phyloP scores from a whole-genome alignment of 23 red algal species.

The Cyanidium caldarium region DNA sequence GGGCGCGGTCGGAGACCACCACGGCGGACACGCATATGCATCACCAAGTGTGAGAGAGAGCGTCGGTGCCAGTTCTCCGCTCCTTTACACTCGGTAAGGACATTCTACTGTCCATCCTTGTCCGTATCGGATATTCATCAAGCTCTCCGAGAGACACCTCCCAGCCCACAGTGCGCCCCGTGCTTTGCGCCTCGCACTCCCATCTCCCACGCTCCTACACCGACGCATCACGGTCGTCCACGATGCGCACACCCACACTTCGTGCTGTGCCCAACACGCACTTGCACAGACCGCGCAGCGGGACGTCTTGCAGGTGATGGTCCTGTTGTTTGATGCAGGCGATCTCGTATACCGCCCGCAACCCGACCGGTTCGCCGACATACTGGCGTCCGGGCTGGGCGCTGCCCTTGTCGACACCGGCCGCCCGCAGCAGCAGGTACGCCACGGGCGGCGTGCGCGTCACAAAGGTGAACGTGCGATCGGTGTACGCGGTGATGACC shows the following conservation, averaged over 20 bases:
- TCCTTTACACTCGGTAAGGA: too few species aligned
- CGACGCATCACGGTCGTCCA: conserved; percentile 2
- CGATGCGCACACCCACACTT: conserved; percentile 3
- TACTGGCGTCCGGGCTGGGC: conserved; percentile 27
- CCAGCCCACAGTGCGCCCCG: too few species aligned
- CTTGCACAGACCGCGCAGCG: conserved; percentile 54
- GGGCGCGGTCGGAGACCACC: too few species aligned
- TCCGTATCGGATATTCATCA: too few species aligned
- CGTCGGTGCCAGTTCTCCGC: too few species aligned
- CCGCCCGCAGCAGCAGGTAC: conserved; percentile 43
- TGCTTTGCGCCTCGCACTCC: too few species aligned
- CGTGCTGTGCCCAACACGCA: conserved; percentile 46
- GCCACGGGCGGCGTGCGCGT: conserved; percentile 69
- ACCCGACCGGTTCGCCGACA: conserved; percentile 31
- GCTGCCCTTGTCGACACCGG: conserved; percentile 67
- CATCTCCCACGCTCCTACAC: too few species aligned
- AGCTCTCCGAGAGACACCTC: too few species aligned
- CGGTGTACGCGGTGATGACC: conserved; percentile 58
- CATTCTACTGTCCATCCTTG: too few species aligned
- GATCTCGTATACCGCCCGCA: conserved; percentile 84
- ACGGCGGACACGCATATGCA: too few species aligned
- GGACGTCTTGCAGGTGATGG: conserved; percentile 44
- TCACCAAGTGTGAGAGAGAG: too few species aligned
- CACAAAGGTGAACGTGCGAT: conserved; percentile 62
- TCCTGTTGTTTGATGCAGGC: conserved; percentile 75